These are phyloP conservation scores for Neofusicoccum ribis DNA, from an alignment of 2,329 filamentous ascomycete species.

Conservation along the genomic window DNA sequence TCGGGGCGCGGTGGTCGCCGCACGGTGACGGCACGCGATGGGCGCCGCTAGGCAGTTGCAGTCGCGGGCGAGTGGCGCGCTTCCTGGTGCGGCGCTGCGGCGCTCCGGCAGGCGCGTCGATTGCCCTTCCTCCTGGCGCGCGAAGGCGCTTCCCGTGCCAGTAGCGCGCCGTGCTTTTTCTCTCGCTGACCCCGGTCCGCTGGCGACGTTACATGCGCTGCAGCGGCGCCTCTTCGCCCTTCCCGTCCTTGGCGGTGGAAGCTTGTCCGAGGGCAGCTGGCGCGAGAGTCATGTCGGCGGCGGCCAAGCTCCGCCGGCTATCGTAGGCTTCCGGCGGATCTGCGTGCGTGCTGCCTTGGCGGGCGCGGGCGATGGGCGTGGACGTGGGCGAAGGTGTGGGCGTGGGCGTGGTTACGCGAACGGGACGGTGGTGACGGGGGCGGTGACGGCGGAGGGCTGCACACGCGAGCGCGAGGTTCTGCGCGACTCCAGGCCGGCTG, in stretches of 20 bases:
- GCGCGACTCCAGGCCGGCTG: background rate
- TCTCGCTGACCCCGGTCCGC: background rate
- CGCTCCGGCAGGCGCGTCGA: background rate
- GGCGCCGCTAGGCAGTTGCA: background rate
- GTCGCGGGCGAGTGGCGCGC: background rate
- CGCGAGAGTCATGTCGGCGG: constrained; percentile 5
- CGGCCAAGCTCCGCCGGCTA: background rate
- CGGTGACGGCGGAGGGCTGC: no score
- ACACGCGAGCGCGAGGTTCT: no score
- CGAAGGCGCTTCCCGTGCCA: background rate
- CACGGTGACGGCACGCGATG: background rate
- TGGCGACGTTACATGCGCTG: constrained; percentile 9
- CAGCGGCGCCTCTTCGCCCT: constrained; percentile 8
- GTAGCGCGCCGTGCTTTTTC: background rate
- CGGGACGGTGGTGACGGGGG: no score
- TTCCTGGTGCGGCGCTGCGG: background rate
- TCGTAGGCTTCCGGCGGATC: background rate
- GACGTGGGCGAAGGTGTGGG: background rate
- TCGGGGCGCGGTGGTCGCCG: background rate
- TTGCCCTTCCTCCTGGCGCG: background rate
- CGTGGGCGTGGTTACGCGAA: no score
- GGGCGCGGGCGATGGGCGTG: background rate
- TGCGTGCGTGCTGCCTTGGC: background rate
- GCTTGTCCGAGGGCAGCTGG: background rate
- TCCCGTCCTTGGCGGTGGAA: constrained; percentile 14